A percentile compares a stretch with the other conserved stretches of the same genome.
Conservation (phyloP, 2,329 filamentous ascomycete species). For the Cladosporium sphaerospermum region DNA sequence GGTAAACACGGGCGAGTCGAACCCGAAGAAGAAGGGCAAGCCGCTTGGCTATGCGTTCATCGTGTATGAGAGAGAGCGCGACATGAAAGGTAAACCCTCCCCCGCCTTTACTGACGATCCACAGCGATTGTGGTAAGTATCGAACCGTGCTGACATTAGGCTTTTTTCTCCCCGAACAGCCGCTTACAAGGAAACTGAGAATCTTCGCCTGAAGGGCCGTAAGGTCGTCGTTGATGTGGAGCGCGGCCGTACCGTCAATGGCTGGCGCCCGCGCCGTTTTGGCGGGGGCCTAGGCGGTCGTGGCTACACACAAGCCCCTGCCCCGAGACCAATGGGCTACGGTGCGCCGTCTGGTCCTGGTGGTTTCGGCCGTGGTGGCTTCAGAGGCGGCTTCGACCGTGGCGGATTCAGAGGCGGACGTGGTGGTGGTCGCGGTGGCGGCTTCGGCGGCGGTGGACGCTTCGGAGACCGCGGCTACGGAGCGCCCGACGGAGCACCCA, state of each 20-base stretch:
- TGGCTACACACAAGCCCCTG: slow-evolving; percentile 79
- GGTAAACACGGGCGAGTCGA: slow-evolving; percentile 78
- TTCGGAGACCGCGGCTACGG: slow-evolving; percentile 43
- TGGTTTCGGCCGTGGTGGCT: slow-evolving; percentile 42
- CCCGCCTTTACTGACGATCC: slow-evolving; percentile 1
- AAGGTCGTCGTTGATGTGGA: slow-evolving; percentile 93
- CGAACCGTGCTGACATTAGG: slow-evolving; percentile 45
- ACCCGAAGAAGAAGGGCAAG: slow-evolving; percentile 58
- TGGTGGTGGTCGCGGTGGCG: slow-evolving; percentile 40
- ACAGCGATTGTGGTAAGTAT: slow-evolving; percentile 12
- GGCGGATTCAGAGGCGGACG: slow-evolving; percentile 44
- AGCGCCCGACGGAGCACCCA: slow-evolving; percentile 35
- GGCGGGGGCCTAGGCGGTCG: slow-evolving; percentile 89
- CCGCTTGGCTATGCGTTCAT: slow-evolving; percentile 94
- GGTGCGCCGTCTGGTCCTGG: slow-evolving; percentile 53
- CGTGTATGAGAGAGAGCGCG: slow-evolving; percentile 92
- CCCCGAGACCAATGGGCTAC: slow-evolving; percentile 57
- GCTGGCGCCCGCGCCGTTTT: slow-evolving; percentile 85
- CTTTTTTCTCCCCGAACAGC: slow-evolving; percentile 49
- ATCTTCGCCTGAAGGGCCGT: slow-evolving; percentile 85
- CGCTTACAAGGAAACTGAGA: slow-evolving; percentile 83
- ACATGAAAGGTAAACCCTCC: slow-evolving; percentile 82
- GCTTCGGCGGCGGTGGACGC: slow-evolving; percentile 22
- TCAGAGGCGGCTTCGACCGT: slow-evolving; percentile 46
- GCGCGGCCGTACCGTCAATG: slow-evolving; percentile 85